Evolutionary conservation across 2,329 filamentous ascomycete species (phyloP).

Genomic region (Acephala macrosclerotiorum): DNA sequence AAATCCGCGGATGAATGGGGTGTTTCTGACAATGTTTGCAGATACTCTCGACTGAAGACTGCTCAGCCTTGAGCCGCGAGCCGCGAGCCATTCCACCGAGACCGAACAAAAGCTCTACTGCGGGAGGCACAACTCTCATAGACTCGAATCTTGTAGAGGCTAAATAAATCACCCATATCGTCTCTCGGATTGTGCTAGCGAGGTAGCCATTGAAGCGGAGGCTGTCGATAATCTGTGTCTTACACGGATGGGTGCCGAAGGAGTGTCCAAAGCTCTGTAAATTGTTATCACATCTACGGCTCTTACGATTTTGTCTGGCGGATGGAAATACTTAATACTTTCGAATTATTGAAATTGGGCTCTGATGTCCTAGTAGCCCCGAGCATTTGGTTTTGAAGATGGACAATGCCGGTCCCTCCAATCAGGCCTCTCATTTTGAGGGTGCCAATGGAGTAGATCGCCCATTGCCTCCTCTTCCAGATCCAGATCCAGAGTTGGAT

Average conservation of each 20-base stretch:
- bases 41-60: background rate
- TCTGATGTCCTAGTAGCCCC: background rate
- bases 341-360: background rate
- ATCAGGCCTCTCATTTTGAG: background rate
- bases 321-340: background rate
- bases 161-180: background rate
- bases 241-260: background rate
- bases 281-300: background rate
- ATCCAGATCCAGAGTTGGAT: slow-evolving; percentile 11
- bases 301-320: background rate
- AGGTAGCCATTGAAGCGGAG: background rate
- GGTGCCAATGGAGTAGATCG: slow-evolving; percentile 10
- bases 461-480: slow-evolving; percentile 19
- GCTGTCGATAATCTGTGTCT: background rate
- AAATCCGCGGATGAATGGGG: background rate
- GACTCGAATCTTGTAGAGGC: background rate
- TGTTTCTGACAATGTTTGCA: background rate
- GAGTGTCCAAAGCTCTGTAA: background rate
- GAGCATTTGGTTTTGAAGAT: background rate
- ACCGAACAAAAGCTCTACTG: background rate
- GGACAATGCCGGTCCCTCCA: background rate
- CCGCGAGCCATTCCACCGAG: background rate
- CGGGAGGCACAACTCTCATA: background rate
- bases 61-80: background rate
- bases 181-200: background rate